phyloP scores from a whole-genome alignment of 2,329 filamentous ascomycete species.

The Fonsecaea erecta region DNA sequence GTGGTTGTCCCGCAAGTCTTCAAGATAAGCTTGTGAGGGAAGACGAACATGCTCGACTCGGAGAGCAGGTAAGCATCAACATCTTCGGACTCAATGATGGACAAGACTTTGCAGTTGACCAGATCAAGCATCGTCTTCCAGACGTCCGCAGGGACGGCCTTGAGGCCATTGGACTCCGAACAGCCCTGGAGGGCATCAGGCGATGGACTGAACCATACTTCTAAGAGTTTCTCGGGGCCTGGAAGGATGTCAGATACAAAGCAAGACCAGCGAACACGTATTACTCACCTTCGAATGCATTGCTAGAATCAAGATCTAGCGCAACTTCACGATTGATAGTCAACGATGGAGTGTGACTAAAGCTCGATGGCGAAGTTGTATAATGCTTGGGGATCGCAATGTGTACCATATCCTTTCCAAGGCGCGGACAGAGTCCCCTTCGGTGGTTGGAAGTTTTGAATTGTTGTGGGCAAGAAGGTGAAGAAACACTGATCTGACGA shows the following conservation, averaged over 20 bases:
- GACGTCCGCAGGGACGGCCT: conserved; percentile 77
- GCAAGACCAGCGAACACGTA: not conserved
- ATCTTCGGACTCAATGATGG: conserved; percentile 87
- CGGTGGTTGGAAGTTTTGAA: conserved; percentile 20
- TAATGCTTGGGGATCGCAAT: conserved; percentile 79
- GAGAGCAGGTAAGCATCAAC: conserved; percentile 96
- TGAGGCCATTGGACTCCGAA: conserved; percentile 76
- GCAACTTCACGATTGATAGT: conserved; percentile 97
- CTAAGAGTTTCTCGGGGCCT: conserved; percentile 93
- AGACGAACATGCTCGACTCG: conserved; percentile 99
- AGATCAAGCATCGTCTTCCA: conserved; percentile 98
- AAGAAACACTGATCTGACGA: conserved; percentile 48
- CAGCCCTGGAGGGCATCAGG: conserved; percentile 72
- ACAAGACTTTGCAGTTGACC: conserved; percentile 98
- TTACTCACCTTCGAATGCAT: conserved; percentile 84
- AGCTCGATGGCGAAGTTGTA: conserved; percentile 77
- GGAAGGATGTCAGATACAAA: conserved; percentile 41
- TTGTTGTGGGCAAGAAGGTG: conserved; percentile 17
- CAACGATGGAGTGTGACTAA: conserved; percentile 80
- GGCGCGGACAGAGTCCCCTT: conserved; percentile 30
- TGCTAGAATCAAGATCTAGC: conserved; percentile 88
- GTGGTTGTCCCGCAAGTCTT: conserved; percentile 99
- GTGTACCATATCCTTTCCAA: conserved; percentile 75
- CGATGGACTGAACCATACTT: conserved; percentile 95
- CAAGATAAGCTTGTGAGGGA: conserved; percentile 97